These are phyloP conservation scores for Zanthoxylum bungeanum DNA, from an alignment of 345 rosid species.

Conservation along the genomic window DNA sequence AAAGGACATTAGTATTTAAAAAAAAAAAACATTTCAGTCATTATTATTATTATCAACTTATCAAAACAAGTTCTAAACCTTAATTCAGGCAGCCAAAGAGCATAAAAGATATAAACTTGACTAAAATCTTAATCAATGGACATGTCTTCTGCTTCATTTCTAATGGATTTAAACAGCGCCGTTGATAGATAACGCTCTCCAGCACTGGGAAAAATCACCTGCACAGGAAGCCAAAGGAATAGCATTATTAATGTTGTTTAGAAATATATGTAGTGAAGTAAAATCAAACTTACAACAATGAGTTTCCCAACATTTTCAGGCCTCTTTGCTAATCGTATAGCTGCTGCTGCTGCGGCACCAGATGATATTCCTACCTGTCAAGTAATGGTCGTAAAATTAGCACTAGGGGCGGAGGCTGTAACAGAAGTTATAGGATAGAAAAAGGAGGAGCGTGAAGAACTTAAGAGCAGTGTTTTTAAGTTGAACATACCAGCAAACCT, in stretches of 20 bases:
- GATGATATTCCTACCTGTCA: constrained; percentile 53
- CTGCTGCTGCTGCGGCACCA: constrained; percentile 54
- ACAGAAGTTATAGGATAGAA: neutral
- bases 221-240: constrained; percentile 3
- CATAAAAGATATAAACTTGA: neutral
- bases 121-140: constrained; percentile 21
- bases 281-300: constrained; percentile 38
- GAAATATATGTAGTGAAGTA: neutral
- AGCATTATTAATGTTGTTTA: neutral
- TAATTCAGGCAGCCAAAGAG: no score
- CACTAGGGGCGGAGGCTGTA: neutral
- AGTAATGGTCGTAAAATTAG: neutral
- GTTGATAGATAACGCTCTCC: constrained; percentile 73
- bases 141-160: constrained; percentile 47
- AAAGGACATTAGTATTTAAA: no score
- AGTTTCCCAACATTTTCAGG: constrained; percentile 52
- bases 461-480: neutral
- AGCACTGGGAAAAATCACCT: constrained; percentile 67
- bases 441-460: neutral
- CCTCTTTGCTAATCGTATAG: constrained; percentile 45
- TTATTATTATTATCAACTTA: no score
- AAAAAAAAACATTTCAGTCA: no score
- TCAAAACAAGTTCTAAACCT: no score
- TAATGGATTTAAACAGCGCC: constrained; percentile 45
- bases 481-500: constrained; percentile 36